Base-by-base conservation (phyloP, 441 rosid species). In the Theobroma grandiflorum region DNA sequence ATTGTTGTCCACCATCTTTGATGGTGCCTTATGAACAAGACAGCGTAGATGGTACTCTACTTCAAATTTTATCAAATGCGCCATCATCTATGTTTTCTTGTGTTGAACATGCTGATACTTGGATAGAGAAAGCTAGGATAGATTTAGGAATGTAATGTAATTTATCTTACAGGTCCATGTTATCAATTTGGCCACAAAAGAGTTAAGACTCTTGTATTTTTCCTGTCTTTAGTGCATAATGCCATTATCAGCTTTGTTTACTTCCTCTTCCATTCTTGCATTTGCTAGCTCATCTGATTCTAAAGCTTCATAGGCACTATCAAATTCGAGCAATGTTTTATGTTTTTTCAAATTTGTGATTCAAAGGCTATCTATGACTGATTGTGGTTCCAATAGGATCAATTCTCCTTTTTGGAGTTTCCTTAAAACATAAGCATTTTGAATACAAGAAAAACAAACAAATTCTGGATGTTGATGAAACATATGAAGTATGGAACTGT, bases 1-100 rank as follows among this genome's bases (percentile, higher is more conserved):
- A 40, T 61, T 88, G 55, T 82, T 85, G 53, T 89, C 94, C 31
- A 72, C 87, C 82, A 81, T 90, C 72, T 77, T 88, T 11, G 72
- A 72, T 55, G 84, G 85, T n/a, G 78, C 66, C 81, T 85, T 85
- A 70, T 94, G 88, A 87, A 22, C 43, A 74, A 77, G 33, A 65
- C 22, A 43, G 45, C 58, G 8, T 40, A 58, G 37, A 55, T 71
- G 67, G 72, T 43, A 75, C 63, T 45, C 55, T 43, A 62, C 69
- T 26, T 71, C 68, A 64, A 80, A 78, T 67, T 45, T 47, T 26
- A 75, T 58, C 47, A 37, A 43, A 80, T 33, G 38, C 57, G 45
- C 43, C 37, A 14, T 33, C 72, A 74, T 72, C 61, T 70, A 43
- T 59, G 76, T 47, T 12, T 55, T 37, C 69, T 73, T 35, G 50